These are phyloP conservation scores for Xylaria sp. DNA, from an alignment of 2,329 filamentous ascomycete genomes.

Conservation along the genomic window DNA sequence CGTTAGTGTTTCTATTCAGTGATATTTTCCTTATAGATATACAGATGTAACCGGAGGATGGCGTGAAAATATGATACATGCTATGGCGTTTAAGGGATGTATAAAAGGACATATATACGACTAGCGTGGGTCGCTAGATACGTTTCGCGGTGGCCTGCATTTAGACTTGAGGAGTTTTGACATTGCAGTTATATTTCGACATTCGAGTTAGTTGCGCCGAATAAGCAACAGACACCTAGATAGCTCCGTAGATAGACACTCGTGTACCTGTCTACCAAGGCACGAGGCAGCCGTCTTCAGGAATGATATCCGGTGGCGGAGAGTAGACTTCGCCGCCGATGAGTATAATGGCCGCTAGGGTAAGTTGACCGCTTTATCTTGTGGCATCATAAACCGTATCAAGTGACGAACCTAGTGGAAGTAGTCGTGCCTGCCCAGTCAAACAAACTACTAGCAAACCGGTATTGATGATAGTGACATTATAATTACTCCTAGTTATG, in stretches of 20 bases:
- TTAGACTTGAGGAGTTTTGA: constrained; percentile 16
- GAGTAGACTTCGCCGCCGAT: constrained; percentile 13
- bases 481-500: not conserved
- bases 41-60: not conserved
- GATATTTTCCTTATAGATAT: constrained; percentile 17
- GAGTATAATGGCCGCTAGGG: constrained; percentile 8
- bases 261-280: not conserved
- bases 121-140: not conserved
- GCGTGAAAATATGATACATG: constrained; percentile 19
- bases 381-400: not conserved
- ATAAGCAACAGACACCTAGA: constrained; percentile 5
- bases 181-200: constrained; percentile 2
- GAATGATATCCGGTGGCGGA: constrained; percentile 9
- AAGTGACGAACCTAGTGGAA: constrained; percentile 3
- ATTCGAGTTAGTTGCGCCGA: not conserved
- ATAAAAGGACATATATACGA: constrained; percentile 10
- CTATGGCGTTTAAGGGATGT: constrained; percentile 26
- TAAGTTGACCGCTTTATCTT: constrained; percentile 24
- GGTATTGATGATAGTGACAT: not conserved
- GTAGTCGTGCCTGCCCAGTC: not conserved
- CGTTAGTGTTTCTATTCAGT: constrained; percentile 22
- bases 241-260: constrained; percentile 20
- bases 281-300: constrained; percentile 10
- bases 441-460: not conserved
- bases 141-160: constrained; percentile 2